Conservation (phyloP, 2,329 filamentous ascomycete genomes). For the Epichloe sibirici region DNA sequence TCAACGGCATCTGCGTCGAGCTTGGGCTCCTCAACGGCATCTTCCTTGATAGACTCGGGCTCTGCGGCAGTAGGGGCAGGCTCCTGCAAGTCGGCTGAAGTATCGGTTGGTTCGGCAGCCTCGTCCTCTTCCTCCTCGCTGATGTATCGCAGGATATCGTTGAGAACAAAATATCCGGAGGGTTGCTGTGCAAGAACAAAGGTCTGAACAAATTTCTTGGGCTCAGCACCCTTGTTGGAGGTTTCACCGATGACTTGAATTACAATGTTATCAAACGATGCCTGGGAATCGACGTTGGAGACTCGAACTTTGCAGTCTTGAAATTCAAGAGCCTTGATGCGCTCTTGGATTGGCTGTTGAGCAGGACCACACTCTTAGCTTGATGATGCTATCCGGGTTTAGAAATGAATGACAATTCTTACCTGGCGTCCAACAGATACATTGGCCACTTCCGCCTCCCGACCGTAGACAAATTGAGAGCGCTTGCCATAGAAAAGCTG, state of each 20-base stretch:
- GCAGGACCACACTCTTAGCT: conserved; percentile 6
- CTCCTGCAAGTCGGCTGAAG: conserved; percentile 13
- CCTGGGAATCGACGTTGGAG: conserved; percentile 93
- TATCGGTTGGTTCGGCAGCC: conserved; percentile 22
- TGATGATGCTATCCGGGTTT: background rate
- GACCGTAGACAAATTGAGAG: conserved; percentile 87
- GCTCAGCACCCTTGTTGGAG: conserved; percentile 81
- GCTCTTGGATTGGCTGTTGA: conserved; percentile 77
- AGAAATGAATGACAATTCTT: conserved; percentile 6
- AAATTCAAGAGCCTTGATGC: conserved; percentile 86
- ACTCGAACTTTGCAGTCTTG: conserved; percentile 98
- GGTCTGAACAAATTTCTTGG: conserved; percentile 94
- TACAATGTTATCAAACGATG: conserved; percentile 84
- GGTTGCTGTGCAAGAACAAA: conserved; percentile 94
- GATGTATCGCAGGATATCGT: conserved; percentile 94
- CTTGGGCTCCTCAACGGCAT: conserved; percentile 24
- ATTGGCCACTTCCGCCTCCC: conserved; percentile 77
- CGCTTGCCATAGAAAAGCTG: conserved; percentile 91
- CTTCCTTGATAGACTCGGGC: conserved; percentile 36
- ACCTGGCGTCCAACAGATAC: conserved; percentile 84
- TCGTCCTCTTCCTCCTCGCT: conserved; percentile 72
- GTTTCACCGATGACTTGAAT: conserved; percentile 98
- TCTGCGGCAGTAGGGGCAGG: conserved; percentile 20
- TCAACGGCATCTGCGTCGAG: conserved; percentile 21
- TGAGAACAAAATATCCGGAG: conserved; percentile 95